These are phyloP conservation scores for Penicillium verhagenii DNA, from an alignment of 495 filamentous ascomycete genomes.

Conservation along the genomic window DNA sequence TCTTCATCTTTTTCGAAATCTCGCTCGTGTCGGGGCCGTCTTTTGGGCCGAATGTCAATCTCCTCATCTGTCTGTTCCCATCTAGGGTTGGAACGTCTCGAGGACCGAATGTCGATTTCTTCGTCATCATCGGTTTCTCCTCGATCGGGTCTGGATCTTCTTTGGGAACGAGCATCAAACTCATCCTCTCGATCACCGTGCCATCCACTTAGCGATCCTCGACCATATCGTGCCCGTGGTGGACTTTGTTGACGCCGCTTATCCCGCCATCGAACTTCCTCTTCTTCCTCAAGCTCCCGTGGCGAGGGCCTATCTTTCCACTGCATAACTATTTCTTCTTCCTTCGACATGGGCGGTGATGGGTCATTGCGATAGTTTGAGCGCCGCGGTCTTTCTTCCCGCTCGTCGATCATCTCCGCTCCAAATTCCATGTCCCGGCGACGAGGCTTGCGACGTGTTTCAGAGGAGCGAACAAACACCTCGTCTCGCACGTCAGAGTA, in stretches of 20 bases:
- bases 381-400: constrained; percentile 4
- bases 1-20: neutral
- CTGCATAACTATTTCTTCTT: constrained; percentile 13
- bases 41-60: neutral
- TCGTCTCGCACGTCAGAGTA: constrained; percentile 25
- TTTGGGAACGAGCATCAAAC: neutral
- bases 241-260: constrained; percentile 7
- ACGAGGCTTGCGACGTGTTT: constrained; percentile 10
- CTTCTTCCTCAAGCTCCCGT: constrained; percentile 14
- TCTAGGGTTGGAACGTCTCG: neutral
- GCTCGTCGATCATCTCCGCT: constrained; percentile 11
- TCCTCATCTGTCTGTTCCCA: neutral
- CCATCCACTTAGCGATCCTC: constrained; percentile 10
- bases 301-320: constrained; percentile 20
- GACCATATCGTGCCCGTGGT: constrained; percentile 4
- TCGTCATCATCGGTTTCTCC: neutral
- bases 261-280: constrained; percentile 11
- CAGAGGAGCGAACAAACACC: constrained; percentile 7
- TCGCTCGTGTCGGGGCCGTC: neutral
- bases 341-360: neutral
- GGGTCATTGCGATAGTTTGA: neutral
- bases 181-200: constrained; percentile 6
- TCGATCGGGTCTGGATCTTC: neutral
- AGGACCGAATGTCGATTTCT: neutral
- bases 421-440: constrained; percentile 10